These are phyloP conservation scores for Lasiosphaeris hirsuta DNA, from an alignment of 495 filamentous ascomycete genomes.

Conservation along the genomic window DNA sequence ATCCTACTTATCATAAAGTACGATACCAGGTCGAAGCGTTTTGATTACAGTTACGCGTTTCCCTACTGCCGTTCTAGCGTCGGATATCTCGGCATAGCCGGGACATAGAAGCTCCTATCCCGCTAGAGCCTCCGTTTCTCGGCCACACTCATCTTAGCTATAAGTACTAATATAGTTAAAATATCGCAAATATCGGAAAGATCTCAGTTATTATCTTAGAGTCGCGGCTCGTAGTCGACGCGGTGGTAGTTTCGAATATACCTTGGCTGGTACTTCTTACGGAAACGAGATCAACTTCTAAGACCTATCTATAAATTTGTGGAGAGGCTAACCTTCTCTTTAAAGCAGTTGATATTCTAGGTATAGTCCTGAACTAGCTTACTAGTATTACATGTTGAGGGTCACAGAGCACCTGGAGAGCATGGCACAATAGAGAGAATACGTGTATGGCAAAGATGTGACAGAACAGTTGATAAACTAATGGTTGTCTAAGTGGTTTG, in stretches of 20 bases:
- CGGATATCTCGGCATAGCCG: conserved; percentile 14
- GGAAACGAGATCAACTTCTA: conserved; percentile 14
- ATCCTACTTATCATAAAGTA: no score
- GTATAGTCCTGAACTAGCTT: conserved; percentile 19
- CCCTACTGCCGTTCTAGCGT: conserved; percentile 13
- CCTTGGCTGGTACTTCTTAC: conserved; percentile 6
- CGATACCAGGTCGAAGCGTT: no score
- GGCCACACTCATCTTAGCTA: conserved; percentile 9
- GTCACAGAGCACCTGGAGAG: no score
- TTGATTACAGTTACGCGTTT: no score
- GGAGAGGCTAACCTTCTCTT: conserved; percentile 19
- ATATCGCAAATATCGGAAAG: conserved; percentile 15
- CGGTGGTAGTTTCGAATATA: no score
- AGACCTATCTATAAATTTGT: conserved; percentile 9
- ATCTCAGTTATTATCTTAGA: conserved; percentile 11
- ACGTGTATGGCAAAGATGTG: no score
- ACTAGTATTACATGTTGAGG: conserved; percentile 7
- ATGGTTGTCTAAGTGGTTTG: no score
- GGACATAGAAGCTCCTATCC: conserved; percentile 7
- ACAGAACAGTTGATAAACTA: no score
- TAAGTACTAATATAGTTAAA: conserved; percentile 9
- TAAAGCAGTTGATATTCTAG: conserved; percentile 18
- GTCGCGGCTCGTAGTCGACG: conserved; percentile 6
- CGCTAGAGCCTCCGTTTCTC: conserved; percentile 15
- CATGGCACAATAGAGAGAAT: no score